These are phyloP conservation scores for Hyphopichia wangnamkhiaoensis DNA, from an alignment of 1,139 yeast species.

Conservation along the genomic window DNA sequence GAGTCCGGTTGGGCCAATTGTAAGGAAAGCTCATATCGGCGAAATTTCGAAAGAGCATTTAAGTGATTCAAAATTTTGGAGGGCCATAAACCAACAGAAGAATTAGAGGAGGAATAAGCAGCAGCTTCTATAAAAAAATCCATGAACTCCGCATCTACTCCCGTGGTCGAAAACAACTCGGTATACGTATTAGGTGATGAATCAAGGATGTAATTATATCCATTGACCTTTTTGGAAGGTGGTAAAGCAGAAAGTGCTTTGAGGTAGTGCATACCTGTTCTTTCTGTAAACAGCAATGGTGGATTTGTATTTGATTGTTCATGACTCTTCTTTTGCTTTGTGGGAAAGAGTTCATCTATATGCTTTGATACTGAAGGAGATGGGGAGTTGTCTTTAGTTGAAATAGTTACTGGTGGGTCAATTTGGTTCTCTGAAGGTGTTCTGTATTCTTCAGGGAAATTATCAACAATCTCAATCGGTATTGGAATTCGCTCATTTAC, in stretches of 20 bases:
- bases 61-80: slow-evolving; percentile 17
- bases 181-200: slow-evolving; percentile 29
- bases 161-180: slow-evolving; percentile 44
- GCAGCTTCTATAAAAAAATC: slow-evolving; percentile 54
- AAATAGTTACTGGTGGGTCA: no score
- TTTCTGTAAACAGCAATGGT: slow-evolving; percentile 15
- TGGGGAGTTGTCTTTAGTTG: not conserved
- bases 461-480: slow-evolving; percentile 46
- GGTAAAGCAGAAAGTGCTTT: slow-evolving; percentile 28
- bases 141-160: slow-evolving; percentile 59
- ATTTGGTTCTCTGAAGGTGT: slow-evolving; percentile 4
- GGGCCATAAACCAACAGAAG: slow-evolving; percentile 18
- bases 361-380: slow-evolving; percentile 11
- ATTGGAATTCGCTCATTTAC: slow-evolving; percentile 19
- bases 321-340: not conserved
- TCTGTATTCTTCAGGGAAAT: slow-evolving; percentile 43
- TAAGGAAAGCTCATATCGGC: slow-evolving; percentile 26
- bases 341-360: slow-evolving; percentile 14
- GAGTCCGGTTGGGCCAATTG: slow-evolving; percentile 17
- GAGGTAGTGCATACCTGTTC: slow-evolving; percentile 35
- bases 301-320: not conserved
- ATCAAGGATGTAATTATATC: slow-evolving; percentile 42
- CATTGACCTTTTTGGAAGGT: slow-evolving; percentile 26
- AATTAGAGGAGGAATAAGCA: slow-evolving; percentile 17
- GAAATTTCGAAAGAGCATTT: slow-evolving; percentile 20